Conservation (phyloP, 2,329 filamentous ascomycete genomes). For the Stachybotrys echinatus region DNA sequence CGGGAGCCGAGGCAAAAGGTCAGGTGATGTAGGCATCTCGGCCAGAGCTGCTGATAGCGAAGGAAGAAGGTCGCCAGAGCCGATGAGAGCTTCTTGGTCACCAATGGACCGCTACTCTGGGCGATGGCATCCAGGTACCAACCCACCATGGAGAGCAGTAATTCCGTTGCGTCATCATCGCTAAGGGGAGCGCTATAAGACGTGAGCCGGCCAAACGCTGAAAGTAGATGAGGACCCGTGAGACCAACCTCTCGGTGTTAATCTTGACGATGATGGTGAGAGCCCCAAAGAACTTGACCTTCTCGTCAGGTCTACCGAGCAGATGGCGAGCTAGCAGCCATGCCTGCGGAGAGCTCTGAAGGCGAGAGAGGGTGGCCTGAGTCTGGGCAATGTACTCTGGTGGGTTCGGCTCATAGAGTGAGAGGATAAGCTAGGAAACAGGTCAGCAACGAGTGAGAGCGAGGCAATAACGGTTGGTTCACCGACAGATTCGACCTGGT, state of each 20-base stretch:
- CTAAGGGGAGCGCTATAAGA: slow-evolving; percentile 40
- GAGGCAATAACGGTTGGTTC: background rate
- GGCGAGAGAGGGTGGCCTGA: slow-evolving; percentile 69
- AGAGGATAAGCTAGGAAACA: slow-evolving; percentile 37
- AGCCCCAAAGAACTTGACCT: slow-evolving; percentile 87
- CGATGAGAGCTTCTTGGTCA: slow-evolving; percentile 71
- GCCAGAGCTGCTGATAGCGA: slow-evolving; percentile 64
- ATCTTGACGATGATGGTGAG: slow-evolving; percentile 92
- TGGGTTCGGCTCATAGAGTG: slow-evolving; percentile 47
- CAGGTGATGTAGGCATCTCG: slow-evolving; percentile 58
- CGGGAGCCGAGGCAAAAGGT: slow-evolving; percentile 43
- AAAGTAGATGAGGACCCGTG: background rate
- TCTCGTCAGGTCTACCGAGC: slow-evolving; percentile 61
- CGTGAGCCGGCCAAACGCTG: background rate
- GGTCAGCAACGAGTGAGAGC: slow-evolving; percentile 8
- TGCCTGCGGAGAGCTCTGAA: slow-evolving; percentile 75
- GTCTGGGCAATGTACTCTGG: slow-evolving; percentile 42
- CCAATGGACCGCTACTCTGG: slow-evolving; percentile 50
- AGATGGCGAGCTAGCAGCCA: slow-evolving; percentile 83
- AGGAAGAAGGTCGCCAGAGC: slow-evolving; percentile 72
- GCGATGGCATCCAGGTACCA: slow-evolving; percentile 56
- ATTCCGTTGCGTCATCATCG: slow-evolving; percentile 50
- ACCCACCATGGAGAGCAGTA: slow-evolving; percentile 55
- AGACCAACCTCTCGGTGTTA: slow-evolving; percentile 72
- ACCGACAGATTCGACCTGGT: slow-evolving; percentile 18